Base-by-base conservation (phyloP, 2,329 filamentous ascomycete species). In the Ceratocystis alfenasii region DNA sequence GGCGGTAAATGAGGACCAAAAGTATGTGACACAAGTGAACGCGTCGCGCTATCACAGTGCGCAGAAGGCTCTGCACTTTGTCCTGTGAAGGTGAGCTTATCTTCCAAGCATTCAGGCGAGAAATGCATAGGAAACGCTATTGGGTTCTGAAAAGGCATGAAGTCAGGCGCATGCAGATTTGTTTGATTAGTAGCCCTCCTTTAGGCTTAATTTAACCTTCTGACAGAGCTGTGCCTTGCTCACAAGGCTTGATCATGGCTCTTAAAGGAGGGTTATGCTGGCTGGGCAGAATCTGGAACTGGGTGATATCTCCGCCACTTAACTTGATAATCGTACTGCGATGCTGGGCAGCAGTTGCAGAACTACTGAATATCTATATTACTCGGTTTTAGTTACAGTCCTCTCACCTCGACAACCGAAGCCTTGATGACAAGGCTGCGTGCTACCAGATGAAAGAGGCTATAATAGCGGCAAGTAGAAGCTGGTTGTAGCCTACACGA, bases 41-140 rank as follows among this genome's bases (percentile, higher is more conserved):
- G 65, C 63, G 62, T 55, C 65, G 65, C 53, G 62, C 62, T 41
- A 28, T n/a, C 2, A 67, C 65, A 62, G 65, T 67, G 65, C 60
- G 48, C 6, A 33, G 28, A 30, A 33, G 25, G 33, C 28, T 15
- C 1, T 57, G 28, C 53, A 57, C 53, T 48, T 63, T 63, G 41
- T 30, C 44, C 48, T 28, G 2, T 41, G 36, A 41, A 41, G 10
- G 10, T 41, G 36, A 41, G 36, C 36, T 3, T 5, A 41, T 41
- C 36, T 15, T 41, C 36, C 36, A 41, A 12, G 10, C 10, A 15
- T 5, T 5, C 36, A 41, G 12, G 10, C 36, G 36, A 15, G 1
- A 41, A 15, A 41, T 41, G 36, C 36, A 41, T 1, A 41, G 12
- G 36, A 41, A 33, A 2, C 8, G n/a, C 53, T 5, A 3, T 22